Conservation (phyloP, 805 yeast genomes). For the Lachancea dasiensis region DNA sequence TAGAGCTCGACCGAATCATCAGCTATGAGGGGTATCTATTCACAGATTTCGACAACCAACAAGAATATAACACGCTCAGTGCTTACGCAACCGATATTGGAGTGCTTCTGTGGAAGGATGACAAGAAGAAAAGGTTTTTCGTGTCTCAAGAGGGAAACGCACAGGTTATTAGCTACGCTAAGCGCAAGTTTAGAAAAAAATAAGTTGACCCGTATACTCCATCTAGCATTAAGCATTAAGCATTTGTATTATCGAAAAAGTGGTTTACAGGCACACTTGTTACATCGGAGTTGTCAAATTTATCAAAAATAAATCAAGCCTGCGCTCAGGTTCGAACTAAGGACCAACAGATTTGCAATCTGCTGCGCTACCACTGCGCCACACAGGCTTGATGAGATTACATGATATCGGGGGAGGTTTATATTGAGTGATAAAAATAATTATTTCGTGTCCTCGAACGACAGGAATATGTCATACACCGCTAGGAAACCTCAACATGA, state of each 20-base stretch:
- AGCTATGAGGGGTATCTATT: conserved; percentile 82
- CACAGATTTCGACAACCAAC: conserved; percentile 72
- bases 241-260: no score
- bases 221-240: no score
- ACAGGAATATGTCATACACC: no score
- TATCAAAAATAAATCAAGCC: conserved; percentile 57
- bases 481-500: no score
- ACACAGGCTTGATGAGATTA: conserved; percentile 51
- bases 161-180: conserved; percentile 89
- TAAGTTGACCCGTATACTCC: no score
- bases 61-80: conserved; percentile 66
- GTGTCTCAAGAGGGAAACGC: conserved; percentile 82
- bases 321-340: conserved; percentile 93
- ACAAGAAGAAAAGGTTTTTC: conserved; percentile 63
- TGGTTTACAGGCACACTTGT: no score
- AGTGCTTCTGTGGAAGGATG: conserved; percentile 82
- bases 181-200: conserved; percentile 38
- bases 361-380: conserved; percentile 99
- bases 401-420: neutral
- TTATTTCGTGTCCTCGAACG: no score
- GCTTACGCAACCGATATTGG: conserved; percentile 88
- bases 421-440: neutral
- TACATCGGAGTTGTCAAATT: no score
- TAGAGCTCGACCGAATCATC: conserved; percentile 87
- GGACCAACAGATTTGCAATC: conserved; percentile 99